Evolutionary conservation across 1,284 basidiomycete species (phyloP), one percentile per base, ranked within the genome.

Genomic region (Chondrostereum purpureum): DNA sequence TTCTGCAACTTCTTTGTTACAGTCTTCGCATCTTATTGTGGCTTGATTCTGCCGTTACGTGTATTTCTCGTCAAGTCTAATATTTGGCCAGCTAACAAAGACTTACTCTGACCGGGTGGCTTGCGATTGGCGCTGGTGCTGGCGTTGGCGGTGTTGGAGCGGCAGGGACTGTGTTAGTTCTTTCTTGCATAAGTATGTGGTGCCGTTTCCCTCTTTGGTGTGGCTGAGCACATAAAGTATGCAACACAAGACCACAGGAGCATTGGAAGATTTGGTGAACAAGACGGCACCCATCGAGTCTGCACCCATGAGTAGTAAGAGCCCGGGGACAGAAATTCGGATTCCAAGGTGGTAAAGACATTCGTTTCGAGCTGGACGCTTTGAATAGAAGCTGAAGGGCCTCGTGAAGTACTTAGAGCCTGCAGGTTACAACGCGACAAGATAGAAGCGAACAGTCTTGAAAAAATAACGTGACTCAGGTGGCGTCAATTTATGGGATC

Each of bases 161-260:
- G n/a, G n/a, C n/a, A n/a, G n/a, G n/a, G n/a, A n/a, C n/a, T n/a
- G n/a, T n/a, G n/a, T n/a, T n/a, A n/a, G n/a, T n/a, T n/a, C n/a
- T n/a, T n/a, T 47, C 45, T 18, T 31, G 27, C n/a, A 31, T 8
- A 8, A 31, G 27, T 31, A 8, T 31, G n/a, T 22, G n/a, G 42
- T 53, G 51, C 39, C 49, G 43, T 38, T 50, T 50, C 10, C 51
- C 51, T 5, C 35, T 13, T 11, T 42, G 33, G 47, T 53, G 51
- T 36, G 38, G 45, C 16, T 40, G 23, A 37, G 43, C 41, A 27
- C 45, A 44, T 16, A 35, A 42, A 16, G 17, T 20, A 16, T 37
- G 42, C 17, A 53, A 42, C 22, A 50, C 43, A 10, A 53, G 27
- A 19, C 49, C 51, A 23, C 49, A 50, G 27, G 35, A 37, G 38